Percentiles rank a stretch among this genome's conserved stretches.
These are phyloP conservation scores for Antitrichia curtipendula DNA, from an alignment of 225 moss, liverwort and hornwort species.

Conservation along the genomic window DNA sequence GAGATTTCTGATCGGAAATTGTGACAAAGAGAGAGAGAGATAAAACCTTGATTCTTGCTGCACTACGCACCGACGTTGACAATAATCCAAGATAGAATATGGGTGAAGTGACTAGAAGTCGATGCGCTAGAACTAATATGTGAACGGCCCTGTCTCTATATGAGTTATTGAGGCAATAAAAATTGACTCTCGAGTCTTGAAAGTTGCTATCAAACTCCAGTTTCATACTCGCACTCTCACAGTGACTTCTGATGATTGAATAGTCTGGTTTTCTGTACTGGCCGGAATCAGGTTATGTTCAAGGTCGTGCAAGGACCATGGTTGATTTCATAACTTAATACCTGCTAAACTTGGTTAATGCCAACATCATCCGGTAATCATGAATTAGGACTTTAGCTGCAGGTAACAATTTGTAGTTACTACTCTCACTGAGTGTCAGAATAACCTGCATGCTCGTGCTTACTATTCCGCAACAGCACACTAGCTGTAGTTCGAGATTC, in stretches of 20 bases:
- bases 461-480: background rate
- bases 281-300: background rate
- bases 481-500: background rate
- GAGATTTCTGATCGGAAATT: slow-evolving; percentile 3
- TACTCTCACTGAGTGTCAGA: background rate
- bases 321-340: background rate
- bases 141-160: background rate
- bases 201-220: background rate
- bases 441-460: background rate
- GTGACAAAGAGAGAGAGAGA: background rate
- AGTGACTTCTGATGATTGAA: background rate
- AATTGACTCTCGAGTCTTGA: background rate
- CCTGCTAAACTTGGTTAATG: background rate
- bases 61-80: background rate
- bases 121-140: background rate
- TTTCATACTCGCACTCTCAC: background rate
- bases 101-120: background rate
- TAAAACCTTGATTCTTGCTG: background rate
- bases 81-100: background rate
- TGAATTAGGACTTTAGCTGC: background rate
- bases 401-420: background rate
- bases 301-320: background rate
- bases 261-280: background rate
- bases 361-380: background rate
- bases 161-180: slow-evolving; percentile 6